Evolutionary conservation across 148 eudicot genomes (phyloP).

Genomic region (Rheum nobile): DNA sequence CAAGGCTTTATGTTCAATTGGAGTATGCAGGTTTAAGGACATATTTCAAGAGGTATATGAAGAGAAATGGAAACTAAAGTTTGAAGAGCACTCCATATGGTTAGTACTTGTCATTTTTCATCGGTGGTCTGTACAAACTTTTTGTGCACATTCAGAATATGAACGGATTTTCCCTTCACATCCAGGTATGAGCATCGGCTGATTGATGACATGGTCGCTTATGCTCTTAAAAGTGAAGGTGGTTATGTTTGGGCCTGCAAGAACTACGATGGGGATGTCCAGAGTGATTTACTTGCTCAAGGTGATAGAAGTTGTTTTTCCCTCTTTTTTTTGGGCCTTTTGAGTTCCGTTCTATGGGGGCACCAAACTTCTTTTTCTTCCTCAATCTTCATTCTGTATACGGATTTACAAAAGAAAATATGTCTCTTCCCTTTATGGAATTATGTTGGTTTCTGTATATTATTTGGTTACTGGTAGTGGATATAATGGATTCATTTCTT

Average conservation of each 20-base stretch:
- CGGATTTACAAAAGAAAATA: not conserved
- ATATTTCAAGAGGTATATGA: constrained; percentile 71
- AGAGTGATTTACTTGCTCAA: constrained; percentile 80
- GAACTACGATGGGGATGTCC: constrained; percentile 75
- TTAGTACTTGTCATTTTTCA: constrained; percentile 13
- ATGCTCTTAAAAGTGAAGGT: constrained; percentile 62
- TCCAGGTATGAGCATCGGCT: constrained; percentile 72
- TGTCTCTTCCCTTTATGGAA: not conserved
- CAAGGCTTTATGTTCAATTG: not conserved
- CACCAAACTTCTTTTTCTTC: not conserved
- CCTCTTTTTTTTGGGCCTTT: not conserved
- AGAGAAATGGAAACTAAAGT: constrained; percentile 59
- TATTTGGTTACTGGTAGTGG: not conserved
- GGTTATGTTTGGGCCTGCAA: constrained; percentile 87
- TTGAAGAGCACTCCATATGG: constrained; percentile 72
- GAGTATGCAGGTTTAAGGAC: constrained; percentile 49
- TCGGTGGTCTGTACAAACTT: not conserved
- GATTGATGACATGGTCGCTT: constrained; percentile 84
- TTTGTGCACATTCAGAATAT: not conserved
- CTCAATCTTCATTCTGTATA: not conserved
- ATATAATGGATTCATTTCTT: not conserved
- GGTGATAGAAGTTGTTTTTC: constrained; percentile 15
- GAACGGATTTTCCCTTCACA: constrained; percentile 1
- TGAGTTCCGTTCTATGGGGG: not conserved
- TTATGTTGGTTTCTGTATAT: not conserved